A percentile compares a stretch with the other conserved stretches of the same genome.
Evolutionary conservation across 805 yeast species (phyloP).

Genomic region (Lipomyces kockii): DNA sequence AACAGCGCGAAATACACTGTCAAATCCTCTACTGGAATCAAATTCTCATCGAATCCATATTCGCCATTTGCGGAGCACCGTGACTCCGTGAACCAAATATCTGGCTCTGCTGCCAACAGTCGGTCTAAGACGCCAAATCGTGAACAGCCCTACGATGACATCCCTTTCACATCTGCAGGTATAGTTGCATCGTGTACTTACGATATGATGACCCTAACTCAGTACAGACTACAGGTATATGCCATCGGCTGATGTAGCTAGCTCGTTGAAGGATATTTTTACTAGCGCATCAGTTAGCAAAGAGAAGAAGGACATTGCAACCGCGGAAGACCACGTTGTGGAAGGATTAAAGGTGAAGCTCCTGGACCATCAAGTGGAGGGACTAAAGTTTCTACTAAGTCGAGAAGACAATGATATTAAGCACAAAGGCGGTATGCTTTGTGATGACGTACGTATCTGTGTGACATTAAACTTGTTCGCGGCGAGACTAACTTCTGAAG

Average conservation of each 20-base stretch:
- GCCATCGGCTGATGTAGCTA: slow-evolving; percentile 17
- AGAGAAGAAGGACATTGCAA: not conserved
- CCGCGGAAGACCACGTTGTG: slow-evolving; percentile 34
- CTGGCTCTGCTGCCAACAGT: not conserved
- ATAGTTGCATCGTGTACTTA: not conserved
- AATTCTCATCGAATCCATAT: too few species aligned
- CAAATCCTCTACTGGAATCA: not conserved
- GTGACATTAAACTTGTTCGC: not conserved
- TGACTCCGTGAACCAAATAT: not conserved
- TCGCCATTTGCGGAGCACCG: not conserved
- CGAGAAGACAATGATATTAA: slow-evolving; percentile 46
- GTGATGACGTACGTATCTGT: slow-evolving; percentile 59
- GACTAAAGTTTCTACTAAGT: slow-evolving; percentile 49
- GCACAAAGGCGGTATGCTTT: slow-evolving; percentile 63
- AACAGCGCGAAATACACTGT: not conserved
- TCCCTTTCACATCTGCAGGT: slow-evolving; percentile 13
- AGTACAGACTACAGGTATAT: slow-evolving; percentile 24
- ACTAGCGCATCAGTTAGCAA: slow-evolving; percentile 2
- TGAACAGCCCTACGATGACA: not conserved
- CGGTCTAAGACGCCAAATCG: not conserved
- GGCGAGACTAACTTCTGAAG: slow-evolving; percentile 28
- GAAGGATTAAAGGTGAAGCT: slow-evolving; percentile 50
- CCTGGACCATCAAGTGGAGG: slow-evolving; percentile 54
- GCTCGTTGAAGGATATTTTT: slow-evolving; percentile 26
- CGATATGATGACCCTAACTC: not conserved